Base-by-base conservation (phyloP, 2,329 filamentous ascomycete genomes). In the Colletotrichum sp. region DNA sequence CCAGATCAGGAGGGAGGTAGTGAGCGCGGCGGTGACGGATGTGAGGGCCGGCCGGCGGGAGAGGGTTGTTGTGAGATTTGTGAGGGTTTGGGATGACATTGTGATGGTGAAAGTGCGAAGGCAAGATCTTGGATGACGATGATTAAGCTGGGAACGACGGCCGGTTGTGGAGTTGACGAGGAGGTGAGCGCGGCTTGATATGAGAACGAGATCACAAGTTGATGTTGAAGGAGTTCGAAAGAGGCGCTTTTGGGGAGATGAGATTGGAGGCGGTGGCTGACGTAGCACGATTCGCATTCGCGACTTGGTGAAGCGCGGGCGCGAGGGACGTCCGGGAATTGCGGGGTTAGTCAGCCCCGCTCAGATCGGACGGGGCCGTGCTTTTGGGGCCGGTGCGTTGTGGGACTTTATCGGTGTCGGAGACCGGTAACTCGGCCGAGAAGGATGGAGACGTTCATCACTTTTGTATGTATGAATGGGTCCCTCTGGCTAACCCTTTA, bases 1-100 rank as follows among this genome's bases (percentile, higher is more conserved):
- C 70, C 70, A 76, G 59, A 26, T 28, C 16, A 76, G 59, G 9
- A 59, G 7, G 24, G 55, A 15, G 3, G 69, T 24, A 16, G 73
- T 30, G 18, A 72, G 18, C 8, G 69, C 52, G 5, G 73, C 15
- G 22, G 70, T 15, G 12, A 73, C 15, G 32, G 71, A 18, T 10
- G 26, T 28, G 39, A 55, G 34, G 39, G 59, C 22, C 2, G 66
- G 66, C 13, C 52, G 66, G 52, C 66, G 66, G 28, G 62, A 22
- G 30, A 75, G 55, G 15, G 24, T 24, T 13, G 68, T 16, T n/a
- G 32, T 22, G 16, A 67, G 34, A 24, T 44, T 10, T 13, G 10
- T 32, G 28, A 60, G 52, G 24, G 22, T 34, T 32, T 68, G 30
- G 32, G 48, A 39, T 8, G 48, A 32, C 66, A 68, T 68, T 68